A percentile compares a stretch with the other conserved stretches of the same genome.
Evolutionary conservation across 2,329 filamentous ascomycete genomes (phyloP).

Genomic region (Hypoxylon sp.): DNA sequence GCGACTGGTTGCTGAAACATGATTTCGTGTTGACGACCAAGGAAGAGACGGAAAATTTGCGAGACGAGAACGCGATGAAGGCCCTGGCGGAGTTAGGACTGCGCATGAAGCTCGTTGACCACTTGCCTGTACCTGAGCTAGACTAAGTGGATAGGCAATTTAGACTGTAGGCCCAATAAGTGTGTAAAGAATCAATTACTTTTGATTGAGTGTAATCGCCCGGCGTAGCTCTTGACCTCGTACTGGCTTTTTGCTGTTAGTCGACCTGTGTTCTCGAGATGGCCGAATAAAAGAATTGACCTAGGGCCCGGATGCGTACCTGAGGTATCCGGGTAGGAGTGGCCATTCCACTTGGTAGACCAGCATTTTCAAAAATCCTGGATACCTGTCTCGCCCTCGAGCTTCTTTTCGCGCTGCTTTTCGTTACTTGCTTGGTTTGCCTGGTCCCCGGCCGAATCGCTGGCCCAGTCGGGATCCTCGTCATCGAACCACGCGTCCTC

Average conservation of each 20-base stretch:
- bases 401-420: constrained; percentile 32
- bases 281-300: no score
- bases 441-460: constrained; percentile 53
- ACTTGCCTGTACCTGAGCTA: constrained; percentile 78
- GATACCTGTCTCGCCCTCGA: constrained; percentile 73
- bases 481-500: constrained; percentile 85
- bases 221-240: background rate
- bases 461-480: constrained; percentile 77
- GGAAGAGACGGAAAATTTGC: constrained; percentile 73
- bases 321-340: no score
- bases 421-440: constrained; percentile 39
- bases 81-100: constrained; percentile 75
- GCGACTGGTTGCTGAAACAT: constrained; percentile 72
- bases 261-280: background rate
- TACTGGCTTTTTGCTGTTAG: background rate
- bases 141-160: constrained; percentile 53
- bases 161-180: background rate
- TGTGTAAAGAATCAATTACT: background rate
- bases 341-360: background rate
- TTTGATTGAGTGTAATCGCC: background rate
- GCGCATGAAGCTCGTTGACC: constrained; percentile 79
- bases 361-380: constrained; percentile 71
- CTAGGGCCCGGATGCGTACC: no score
- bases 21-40: constrained; percentile 83
- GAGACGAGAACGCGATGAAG: constrained; percentile 72